Evolutionary conservation across 1,284 basidiomycete genomes (phyloP).

Genomic region (Exobasidium rhododendri): DNA sequence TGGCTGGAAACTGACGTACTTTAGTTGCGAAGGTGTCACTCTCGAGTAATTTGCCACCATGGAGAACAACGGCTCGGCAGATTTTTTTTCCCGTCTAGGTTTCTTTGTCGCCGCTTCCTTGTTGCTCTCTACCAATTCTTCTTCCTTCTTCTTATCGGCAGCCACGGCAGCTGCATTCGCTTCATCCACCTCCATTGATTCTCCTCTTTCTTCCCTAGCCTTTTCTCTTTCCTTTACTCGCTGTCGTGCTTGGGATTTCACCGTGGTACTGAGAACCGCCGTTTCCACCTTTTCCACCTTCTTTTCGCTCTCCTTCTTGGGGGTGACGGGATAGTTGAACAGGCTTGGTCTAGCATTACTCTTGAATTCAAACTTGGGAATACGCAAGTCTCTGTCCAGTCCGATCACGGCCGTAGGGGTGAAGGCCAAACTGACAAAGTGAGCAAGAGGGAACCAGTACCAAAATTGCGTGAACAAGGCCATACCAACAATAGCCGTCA

Average conservation of each 20-base stretch:
- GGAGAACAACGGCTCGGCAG: slow-evolving; percentile 70
- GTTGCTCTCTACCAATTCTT: slow-evolving; percentile 15
- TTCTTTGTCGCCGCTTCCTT: slow-evolving; percentile 24
- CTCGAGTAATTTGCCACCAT: slow-evolving; percentile 82
- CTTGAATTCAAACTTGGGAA: slow-evolving; percentile 49
- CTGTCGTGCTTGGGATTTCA: slow-evolving; percentile 43
- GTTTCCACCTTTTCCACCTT: slow-evolving; percentile 54
- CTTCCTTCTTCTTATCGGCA: slow-evolving; percentile 4
- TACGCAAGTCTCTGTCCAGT: slow-evolving; percentile 41
- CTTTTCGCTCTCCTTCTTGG: slow-evolving; percentile 48
- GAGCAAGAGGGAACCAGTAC: slow-evolving; percentile 56
- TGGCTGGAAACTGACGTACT: slow-evolving; percentile 75
- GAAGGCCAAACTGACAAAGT: slow-evolving; percentile 52
- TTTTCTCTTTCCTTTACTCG: slow-evolving; percentile 9
- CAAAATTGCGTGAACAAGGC: slow-evolving; percentile 55
- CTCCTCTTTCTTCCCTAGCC: slow-evolving; percentile 32
- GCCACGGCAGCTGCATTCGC: slow-evolving; percentile 12
- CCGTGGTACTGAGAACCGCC: slow-evolving; percentile 51
- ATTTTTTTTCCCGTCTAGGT: slow-evolving; percentile 60
- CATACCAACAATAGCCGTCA: slow-evolving; percentile 54
- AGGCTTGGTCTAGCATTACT: slow-evolving; percentile 49
- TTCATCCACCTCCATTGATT: slow-evolving; percentile 46
- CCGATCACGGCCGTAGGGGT: slow-evolving; percentile 53
- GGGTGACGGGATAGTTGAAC: slow-evolving; percentile 49
- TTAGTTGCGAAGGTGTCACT: slow-evolving; percentile 83